These are phyloP conservation scores for Metschnikowia koreensis DNA, from an alignment of 805 yeast genomes.

Conservation along the genomic window DNA sequence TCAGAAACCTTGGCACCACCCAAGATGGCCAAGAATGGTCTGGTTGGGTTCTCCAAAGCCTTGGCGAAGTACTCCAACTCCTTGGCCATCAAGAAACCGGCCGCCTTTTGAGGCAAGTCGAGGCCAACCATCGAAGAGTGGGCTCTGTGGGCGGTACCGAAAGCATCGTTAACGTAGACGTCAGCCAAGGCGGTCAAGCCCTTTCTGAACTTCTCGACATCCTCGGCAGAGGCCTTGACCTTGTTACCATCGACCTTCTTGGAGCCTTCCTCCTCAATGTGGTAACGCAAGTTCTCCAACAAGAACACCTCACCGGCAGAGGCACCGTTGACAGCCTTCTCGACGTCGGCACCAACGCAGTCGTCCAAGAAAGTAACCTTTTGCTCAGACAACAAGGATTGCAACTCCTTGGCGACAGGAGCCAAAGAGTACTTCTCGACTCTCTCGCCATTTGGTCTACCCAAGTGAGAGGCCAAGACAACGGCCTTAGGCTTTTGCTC, in stretches of 20 bases:
- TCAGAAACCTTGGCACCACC: conserved; percentile 99
- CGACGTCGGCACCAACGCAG: conserved; percentile 91
- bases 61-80: conserved; percentile 96
- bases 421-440: conserved; percentile 83
- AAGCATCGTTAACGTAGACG: conserved; percentile 87
- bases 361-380: conserved; percentile 82
- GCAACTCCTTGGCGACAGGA: conserved; percentile 91
- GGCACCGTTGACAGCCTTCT: conserved; percentile 70
- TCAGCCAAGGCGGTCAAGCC: conserved; percentile 92
- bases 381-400: conserved; percentile 58
- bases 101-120: conserved; percentile 92
- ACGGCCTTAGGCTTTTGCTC: conserved; percentile 90
- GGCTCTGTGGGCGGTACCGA: conserved; percentile 99
- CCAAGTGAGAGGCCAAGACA: conserved; percentile 94
- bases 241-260: conserved; percentile 85
- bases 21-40: conserved; percentile 97
- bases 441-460: conserved; percentile 97
- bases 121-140: conserved; percentile 99
- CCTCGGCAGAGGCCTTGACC: conserved; percentile 86
- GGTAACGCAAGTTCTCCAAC: conserved; percentile 97
- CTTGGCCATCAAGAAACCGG: conserved; percentile 98
- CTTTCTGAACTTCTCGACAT: conserved; percentile 82
- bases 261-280: conserved; percentile 96
- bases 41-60: conserved; percentile 95
- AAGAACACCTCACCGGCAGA: conserved; percentile 79